phyloP scores from a whole-genome alignment of 129 eudicot genomes.

The Lactuca sativa region DNA sequence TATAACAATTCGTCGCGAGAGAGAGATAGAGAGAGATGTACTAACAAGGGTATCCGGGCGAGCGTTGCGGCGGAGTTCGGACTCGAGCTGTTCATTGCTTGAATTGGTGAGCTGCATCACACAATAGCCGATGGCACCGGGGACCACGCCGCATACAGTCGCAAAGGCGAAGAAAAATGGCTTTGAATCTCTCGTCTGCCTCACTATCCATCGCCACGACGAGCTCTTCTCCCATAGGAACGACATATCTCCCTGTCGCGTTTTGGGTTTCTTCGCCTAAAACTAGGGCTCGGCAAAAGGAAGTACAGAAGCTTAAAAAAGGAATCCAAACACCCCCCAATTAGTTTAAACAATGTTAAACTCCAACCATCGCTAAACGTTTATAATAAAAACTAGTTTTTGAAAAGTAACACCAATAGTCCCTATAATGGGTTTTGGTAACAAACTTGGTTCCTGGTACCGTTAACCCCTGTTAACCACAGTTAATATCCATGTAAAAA shows the following conservation, averaged over 20 bases:
- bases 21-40: background rate
- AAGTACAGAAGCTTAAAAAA: background rate
- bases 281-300: background rate
- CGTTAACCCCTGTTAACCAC: no score
- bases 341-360: no score
- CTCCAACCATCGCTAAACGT: no score
- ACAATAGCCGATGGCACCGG: conserved; percentile 70
- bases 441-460: no score
- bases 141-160: conserved; percentile 73
- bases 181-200: conserved; percentile 67
- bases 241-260: conserved; percentile 39
- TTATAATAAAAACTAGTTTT: no score
- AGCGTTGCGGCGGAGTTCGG: conserved; percentile 69
- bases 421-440: no score
- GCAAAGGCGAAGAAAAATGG: conserved; percentile 88
- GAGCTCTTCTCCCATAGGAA: conserved; percentile 57
- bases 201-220: conserved; percentile 82
- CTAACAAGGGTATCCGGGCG: conserved; percentile 68
- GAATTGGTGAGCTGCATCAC: conserved; percentile 78
- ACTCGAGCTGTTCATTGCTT: conserved; percentile 52
- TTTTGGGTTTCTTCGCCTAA: background rate
- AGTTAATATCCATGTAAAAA: no score
- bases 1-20: background rate
- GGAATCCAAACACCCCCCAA: no score
- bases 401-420: no score